Percentiles rank a stretch among this genome's conserved stretches.
phyloP scores from a whole-genome alignment of 1,284 basidiomycete genomes.

The Bondarzewia mesenterica region DNA sequence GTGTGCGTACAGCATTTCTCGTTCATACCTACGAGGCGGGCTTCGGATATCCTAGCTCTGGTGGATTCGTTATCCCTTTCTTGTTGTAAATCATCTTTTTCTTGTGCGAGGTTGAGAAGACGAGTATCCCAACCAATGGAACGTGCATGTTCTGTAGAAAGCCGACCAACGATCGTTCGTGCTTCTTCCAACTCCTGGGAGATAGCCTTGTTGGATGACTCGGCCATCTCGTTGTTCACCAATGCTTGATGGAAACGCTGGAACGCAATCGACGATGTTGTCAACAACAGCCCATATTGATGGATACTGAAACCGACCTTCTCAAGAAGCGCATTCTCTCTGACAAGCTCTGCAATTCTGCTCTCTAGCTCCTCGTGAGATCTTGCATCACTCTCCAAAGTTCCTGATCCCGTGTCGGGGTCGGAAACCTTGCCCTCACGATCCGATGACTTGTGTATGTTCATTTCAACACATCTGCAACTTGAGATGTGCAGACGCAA shows the following conservation, averaged over 20 bases:
- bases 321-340: constrained; percentile 57
- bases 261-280: constrained; percentile 1
- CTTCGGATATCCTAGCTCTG: constrained; percentile 64
- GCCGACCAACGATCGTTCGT: constrained; percentile 57
- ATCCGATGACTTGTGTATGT: neutral
- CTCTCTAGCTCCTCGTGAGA: constrained; percentile 10
- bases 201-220: constrained; percentile 69
- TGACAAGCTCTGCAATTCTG: constrained; percentile 25
- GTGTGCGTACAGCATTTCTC: constrained; percentile 40
- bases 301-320: constrained; percentile 41
- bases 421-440: neutral
- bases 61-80: constrained; percentile 72
- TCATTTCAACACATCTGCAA: no score
- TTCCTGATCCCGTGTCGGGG: neutral
- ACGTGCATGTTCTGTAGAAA: constrained; percentile 63
- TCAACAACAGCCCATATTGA: neutral
- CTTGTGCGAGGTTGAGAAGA: constrained; percentile 51
- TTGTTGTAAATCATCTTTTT: constrained; percentile 82
- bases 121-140: constrained; percentile 64
- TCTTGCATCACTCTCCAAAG: constrained; percentile 3
- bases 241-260: constrained; percentile 77
- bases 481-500: no score
- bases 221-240: constrained; percentile 76
- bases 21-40: constrained; percentile 51
- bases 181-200: constrained; percentile 75